Evolutionary conservation across 495 filamentous ascomycete species (phyloP).

Genomic region (Cryomyces minteri): DNA sequence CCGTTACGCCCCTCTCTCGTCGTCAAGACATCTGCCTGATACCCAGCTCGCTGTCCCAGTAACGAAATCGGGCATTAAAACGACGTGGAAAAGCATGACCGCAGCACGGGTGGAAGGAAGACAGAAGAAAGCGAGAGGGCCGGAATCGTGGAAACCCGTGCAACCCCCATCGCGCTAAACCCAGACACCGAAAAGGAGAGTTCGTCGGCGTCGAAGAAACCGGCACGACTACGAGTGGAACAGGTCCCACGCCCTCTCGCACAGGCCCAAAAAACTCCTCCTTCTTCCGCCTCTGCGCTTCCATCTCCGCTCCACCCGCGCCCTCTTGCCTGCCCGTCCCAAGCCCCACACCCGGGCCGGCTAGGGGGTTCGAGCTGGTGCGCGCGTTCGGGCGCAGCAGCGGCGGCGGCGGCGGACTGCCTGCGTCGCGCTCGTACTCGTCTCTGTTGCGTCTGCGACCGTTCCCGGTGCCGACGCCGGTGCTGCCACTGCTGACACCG

Average conservation of each 20-base stretch:
- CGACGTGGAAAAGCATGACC: too few species aligned
- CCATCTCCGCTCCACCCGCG: constrained; percentile 61
- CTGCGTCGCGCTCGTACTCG: constrained; percentile 81
- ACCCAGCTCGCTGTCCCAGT: neutral
- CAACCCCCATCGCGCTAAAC: too few species aligned
- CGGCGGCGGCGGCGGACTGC: constrained; percentile 49
- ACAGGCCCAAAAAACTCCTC: constrained; percentile 83
- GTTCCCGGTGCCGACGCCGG: too few species aligned
- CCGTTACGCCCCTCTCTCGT: neutral
- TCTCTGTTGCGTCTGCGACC: constrained; percentile 57
- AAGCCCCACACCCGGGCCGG: constrained; percentile 1
- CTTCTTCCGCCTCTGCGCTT: constrained; percentile 72
- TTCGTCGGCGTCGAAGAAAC: too few species aligned
- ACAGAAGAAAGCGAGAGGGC: too few species aligned
- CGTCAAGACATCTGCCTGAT: neutral
- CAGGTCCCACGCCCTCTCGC: constrained; percentile 83
- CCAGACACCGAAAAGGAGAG: too few species aligned
- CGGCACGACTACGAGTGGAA: constrained; percentile 90
- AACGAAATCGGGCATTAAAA: too few species aligned
- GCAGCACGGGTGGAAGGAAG: too few species aligned
- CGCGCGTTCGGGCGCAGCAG: too few species aligned
- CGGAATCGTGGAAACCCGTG: too few species aligned
- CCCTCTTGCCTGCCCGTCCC: constrained; percentile 39
- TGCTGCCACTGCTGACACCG: constrained; percentile 10
- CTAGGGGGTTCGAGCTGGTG: constrained; percentile 13